These are phyloP conservation scores for Magnusiomyces sp. DNA, from an alignment of 1,139 yeast genomes.

Conservation along the genomic window DNA sequence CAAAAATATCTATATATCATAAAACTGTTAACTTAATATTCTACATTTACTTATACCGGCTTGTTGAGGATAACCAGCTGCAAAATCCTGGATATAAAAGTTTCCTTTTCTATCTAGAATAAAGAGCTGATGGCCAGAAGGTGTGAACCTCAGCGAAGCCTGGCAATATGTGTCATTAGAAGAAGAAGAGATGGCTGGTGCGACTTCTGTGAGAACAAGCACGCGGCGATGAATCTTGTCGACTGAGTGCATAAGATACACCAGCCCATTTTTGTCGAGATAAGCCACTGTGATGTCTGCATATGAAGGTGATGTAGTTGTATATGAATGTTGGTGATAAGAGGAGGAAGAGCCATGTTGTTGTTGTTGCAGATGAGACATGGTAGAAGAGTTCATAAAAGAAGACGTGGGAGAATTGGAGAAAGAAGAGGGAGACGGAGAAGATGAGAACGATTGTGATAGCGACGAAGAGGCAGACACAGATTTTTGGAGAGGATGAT, in stretches of 20 bases:
- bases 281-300: constrained; percentile 62
- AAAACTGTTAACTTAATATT: constrained; percentile 7
- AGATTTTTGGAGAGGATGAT: no score
- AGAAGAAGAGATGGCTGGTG: constrained; percentile 50
- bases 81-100: constrained; percentile 73
- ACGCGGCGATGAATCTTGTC: constrained; percentile 48
- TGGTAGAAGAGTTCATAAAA: constrained; percentile 7
- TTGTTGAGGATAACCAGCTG: constrained; percentile 73
- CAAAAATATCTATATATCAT: no score
- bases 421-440: constrained; percentile 5
- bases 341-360: neutral
- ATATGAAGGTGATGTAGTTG: neutral
- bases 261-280: constrained; percentile 66
- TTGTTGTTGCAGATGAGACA: neutral
- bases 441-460: constrained; percentile 5
- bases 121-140: constrained; percentile 72
- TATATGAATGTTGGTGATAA: no score
- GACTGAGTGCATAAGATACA: constrained; percentile 55
- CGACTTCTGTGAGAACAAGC: constrained; percentile 67
- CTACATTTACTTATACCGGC: constrained; percentile 69
- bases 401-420: constrained; percentile 1
- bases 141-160: constrained; percentile 66
- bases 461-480: neutral
- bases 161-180: constrained; percentile 37
- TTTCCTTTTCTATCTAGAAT: constrained; percentile 75